Base-by-base conservation (phyloP, 192 early-diverging fungal species). In the Umbelopsis sp. region DNA sequence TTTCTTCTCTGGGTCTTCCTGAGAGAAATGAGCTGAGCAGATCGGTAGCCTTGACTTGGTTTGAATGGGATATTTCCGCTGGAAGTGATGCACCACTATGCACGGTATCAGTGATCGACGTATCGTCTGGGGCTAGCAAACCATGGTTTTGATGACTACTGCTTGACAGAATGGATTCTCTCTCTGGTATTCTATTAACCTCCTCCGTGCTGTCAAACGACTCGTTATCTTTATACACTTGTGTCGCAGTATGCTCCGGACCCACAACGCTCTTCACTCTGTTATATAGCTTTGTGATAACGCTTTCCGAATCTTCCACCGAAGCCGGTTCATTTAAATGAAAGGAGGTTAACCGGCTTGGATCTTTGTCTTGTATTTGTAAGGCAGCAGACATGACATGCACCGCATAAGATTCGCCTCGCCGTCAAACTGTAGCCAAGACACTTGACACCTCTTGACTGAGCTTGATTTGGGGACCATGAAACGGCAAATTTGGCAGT, bases 191-290 rank as follows among this genome's bases (percentile, higher is more conserved):
- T 13, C 7, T 30, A 1, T 61, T 10, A 13, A 2, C 30, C 35
- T 61, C 55, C 4, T n/a, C 25, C 3, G 21, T 35, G 15, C 13
- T 25, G 18, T 61, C 27, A 35, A 35, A 7, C 18, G 9, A 2
- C 4, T 61, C 13, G 55, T 4, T 61, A 3, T 61, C 33, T 15
- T 61, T 30, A 2, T 55, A 27, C 2, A 30, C 27, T 33, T 33
- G 55, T 35, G 27, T 18, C 18, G 27, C 7, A 2, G 25, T 27
- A 16, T 61, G 55, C 35, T 61, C 55, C 27, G 30, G 30, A 1
- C 55, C 55, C 27, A 61, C 55, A 7, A 61, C 55, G 55, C 55
- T 61, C 33, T 33, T 61, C 27, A 61, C 55, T 61, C 33, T 61
- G 7, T 61, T 61, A n/a, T 35, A 61, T 10, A 61, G 55, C 18